Percentiles rank a stretch among this genome's conserved stretches.
Conservation (phyloP, 2,329 filamentous ascomycete genomes). For the Pseudocercospora ulei region DNA sequence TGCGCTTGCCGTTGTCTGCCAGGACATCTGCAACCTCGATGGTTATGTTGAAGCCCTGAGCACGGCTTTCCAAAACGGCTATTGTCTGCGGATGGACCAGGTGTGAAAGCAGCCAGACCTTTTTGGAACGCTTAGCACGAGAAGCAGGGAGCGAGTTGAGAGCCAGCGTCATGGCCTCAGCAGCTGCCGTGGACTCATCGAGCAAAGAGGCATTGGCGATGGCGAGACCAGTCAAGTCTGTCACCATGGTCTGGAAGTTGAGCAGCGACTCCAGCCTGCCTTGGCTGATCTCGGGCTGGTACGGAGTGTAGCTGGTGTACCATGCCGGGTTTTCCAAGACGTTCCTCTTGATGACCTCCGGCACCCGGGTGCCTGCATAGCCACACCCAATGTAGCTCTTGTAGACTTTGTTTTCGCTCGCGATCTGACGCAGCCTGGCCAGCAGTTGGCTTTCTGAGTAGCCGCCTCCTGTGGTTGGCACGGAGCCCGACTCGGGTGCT, state of each 20-base stretch:
- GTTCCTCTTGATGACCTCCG: constrained; percentile 85
- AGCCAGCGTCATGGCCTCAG: constrained; percentile 91
- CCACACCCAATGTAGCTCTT: constrained; percentile 72
- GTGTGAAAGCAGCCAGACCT: constrained; percentile 75
- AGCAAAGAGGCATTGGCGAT: constrained; percentile 86
- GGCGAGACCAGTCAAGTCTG: constrained; percentile 74
- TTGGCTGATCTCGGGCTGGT: constrained; percentile 95
- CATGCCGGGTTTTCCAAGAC: constrained; percentile 86
- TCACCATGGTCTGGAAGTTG: constrained; percentile 91
- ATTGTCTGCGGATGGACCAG: constrained; percentile 77
- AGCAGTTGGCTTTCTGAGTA: constrained; percentile 54
- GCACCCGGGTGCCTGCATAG: constrained; percentile 78
- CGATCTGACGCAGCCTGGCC: constrained; percentile 46
- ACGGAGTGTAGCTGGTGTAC: constrained; percentile 97
- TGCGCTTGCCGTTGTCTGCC: constrained; percentile 51
- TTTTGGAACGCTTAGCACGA: constrained; percentile 63
- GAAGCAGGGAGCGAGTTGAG: constrained; percentile 62
- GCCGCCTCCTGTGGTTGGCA: constrained; percentile 35
- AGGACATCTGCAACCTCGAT: constrained; percentile 65
- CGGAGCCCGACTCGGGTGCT: constrained; percentile 37
- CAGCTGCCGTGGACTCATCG: constrained; percentile 84
- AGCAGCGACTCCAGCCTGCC: constrained; percentile 82
- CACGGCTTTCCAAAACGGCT: constrained; percentile 71
- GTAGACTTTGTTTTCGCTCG: constrained; percentile 52
- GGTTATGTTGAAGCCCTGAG: constrained; percentile 81